Conservation (phyloP, 2,329 filamentous ascomycete species). For the Fusarium armeniacum region DNA sequence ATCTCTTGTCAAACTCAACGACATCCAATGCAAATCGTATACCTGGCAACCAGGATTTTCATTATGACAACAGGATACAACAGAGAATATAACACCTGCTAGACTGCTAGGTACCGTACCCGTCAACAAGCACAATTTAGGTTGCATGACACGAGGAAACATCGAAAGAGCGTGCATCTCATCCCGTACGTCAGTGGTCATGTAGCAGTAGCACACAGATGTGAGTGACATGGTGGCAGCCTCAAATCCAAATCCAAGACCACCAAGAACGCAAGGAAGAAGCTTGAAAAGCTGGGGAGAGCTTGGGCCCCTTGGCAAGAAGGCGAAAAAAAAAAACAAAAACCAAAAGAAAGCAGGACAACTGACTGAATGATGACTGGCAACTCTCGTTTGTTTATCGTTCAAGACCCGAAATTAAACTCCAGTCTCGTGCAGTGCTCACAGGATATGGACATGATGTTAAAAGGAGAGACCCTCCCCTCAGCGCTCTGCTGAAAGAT, state of each 20-base stretch:
- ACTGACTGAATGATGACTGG: constrained; percentile 16
- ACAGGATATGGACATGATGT: constrained; percentile 14
- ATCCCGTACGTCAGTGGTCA: constrained; percentile 36
- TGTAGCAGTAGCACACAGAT: constrained; percentile 23
- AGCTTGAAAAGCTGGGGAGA: constrained; percentile 37
- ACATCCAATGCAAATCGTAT: not conserved
- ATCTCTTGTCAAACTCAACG: not conserved
- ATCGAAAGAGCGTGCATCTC: constrained; percentile 35
- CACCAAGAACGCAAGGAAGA: constrained; percentile 26
- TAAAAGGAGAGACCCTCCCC: constrained; percentile 15
- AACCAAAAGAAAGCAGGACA: not conserved
- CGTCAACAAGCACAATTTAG: constrained; percentile 8
- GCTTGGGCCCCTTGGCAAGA: constrained; percentile 22
- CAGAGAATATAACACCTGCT: not conserved
- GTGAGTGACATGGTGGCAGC: constrained; percentile 32
- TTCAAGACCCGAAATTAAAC: constrained; percentile 25
- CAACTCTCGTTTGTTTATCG: constrained; percentile 11
- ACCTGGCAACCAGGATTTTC: not conserved
- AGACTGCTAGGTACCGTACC: not conserved
- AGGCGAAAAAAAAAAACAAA: not conserved
- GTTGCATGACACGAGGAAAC: constrained; percentile 24
- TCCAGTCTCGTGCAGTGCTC: constrained; percentile 14
- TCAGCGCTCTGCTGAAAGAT: constrained; percentile 27
- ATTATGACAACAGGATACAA: not conserved
- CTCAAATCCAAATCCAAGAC: constrained; percentile 14